Conservation (phyloP, 2,329 filamentous ascomycete species). For the Aspergillus bombycis region DNA sequence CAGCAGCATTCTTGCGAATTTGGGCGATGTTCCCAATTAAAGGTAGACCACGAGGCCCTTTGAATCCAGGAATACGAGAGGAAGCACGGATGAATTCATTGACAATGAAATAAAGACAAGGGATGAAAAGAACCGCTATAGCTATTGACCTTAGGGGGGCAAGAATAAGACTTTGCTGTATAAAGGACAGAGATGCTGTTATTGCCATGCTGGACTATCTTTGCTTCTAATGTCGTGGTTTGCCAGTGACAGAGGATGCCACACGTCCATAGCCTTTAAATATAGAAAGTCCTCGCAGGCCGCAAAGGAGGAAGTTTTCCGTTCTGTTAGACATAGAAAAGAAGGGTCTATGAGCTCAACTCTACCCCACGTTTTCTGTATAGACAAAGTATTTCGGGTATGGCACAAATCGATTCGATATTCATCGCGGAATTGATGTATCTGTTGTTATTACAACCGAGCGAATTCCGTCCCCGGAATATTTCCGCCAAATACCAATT, state of each 20-base stretch:
- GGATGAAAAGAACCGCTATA: conserved; percentile 28
- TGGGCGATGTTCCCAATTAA: conserved; percentile 60
- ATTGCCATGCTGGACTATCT: conserved; percentile 30
- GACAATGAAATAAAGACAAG: conserved; percentile 51
- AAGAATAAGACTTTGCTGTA: conserved; percentile 24
- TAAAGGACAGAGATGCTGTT: conserved; percentile 22
- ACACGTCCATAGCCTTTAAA: background rate
- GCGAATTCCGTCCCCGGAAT: conserved; percentile 28
- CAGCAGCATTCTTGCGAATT: conserved; percentile 59
- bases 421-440: conserved; percentile 12
- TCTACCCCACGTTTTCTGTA: conserved; percentile 16
- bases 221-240: background rate
- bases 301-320: conserved; percentile 28
- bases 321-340: conserved; percentile 8
- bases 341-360: background rate
- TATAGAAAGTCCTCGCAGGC: conserved; percentile 5
- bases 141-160: conserved; percentile 27
- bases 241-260: background rate
- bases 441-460: conserved; percentile 18
- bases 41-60: conserved; percentile 55
- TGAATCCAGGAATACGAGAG: conserved; percentile 51
- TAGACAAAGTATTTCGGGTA: conserved; percentile 9
- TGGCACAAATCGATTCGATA: conserved; percentile 2
- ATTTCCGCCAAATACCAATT: conserved; percentile 20
- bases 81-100: conserved; percentile 54